Base-by-base conservation (phyloP, 139 green algal species). In the Eudorina sp. region DNA sequence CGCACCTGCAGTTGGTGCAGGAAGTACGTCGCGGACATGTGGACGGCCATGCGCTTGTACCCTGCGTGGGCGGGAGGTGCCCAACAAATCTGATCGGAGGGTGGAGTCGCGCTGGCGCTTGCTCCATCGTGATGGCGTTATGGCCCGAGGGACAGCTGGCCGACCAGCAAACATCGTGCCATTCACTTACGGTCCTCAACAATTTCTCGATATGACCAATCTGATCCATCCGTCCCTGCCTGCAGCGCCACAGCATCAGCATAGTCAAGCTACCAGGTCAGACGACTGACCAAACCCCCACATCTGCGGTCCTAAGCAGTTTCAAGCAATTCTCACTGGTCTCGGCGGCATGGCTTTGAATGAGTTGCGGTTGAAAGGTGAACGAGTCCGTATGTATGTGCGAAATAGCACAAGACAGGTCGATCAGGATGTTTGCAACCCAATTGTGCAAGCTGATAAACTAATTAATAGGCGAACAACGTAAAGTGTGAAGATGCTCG, bases 161-260 rank as follows among this genome's bases (percentile, higher is more conserved):
- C 16, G n/a, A 40, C 27, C 18, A 27, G 13, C 64, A 73, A 6
- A 40, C n/a, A n/a, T n/a, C n/a, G n/a, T n/a, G n/a, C n/a, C n/a
- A n/a, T n/a, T n/a, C 64, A 82, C 86, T 87, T 55, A 90, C 86
- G 41, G 36, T 83, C 78, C 18, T 87, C 78, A 41, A 90, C 55
- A 46, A 75, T 46, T 60, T 90, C 86, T 1, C 86, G 51, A 48
- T 78, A 90, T 13, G 16, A 34, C 31, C 46, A 85, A 43, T 90
- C 86, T 18, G 86, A 88, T 27, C 86, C 86, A 90, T 90, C 86
- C 16, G 86, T 90, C 2, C 86, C 86, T n/a, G 78, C 78, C 73
- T 85, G 78, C 53, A 68, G 29, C n/a, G 13, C 18, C 25, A 19
- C 21, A 72, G 38, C 62, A 72, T 16, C 23, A 72, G 38, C 27